These are phyloP conservation scores for Komagataella ulmi DNA, from an alignment of 805 yeast species.

Conservation along the genomic window DNA sequence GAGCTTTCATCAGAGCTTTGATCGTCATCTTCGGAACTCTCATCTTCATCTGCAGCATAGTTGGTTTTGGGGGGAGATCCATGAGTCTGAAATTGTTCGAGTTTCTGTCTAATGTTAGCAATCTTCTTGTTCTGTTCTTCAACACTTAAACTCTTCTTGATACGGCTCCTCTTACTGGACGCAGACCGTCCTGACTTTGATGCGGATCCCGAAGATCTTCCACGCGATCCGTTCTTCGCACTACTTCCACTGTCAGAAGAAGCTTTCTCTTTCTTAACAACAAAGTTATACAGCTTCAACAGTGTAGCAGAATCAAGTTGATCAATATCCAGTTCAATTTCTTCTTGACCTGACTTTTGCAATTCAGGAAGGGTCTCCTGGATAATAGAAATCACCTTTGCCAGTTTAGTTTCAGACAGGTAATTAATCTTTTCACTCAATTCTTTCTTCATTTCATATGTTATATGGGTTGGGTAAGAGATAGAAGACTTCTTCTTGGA, in stretches of 20 bases:
- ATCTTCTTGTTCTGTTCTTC: conserved; percentile 57
- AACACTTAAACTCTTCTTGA: conserved; percentile 41
- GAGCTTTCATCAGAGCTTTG: conserved; percentile 57
- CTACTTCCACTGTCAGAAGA: conserved; percentile 20
- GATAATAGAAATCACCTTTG: conserved; percentile 73
- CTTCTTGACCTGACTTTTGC: conserved; percentile 47
- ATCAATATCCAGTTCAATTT: conserved; percentile 93
- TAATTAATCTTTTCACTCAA: conserved; percentile 76
- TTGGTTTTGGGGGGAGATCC: conserved; percentile 26
- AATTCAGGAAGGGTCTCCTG: conserved; percentile 62
- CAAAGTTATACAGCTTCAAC: conserved; percentile 71
- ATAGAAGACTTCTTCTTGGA: conserved; percentile 7
- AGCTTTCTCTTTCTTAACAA: conserved; percentile 36
- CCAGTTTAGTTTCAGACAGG: conserved; percentile 64
- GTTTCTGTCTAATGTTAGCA: conserved; percentile 57
- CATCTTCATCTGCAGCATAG: conserved; percentile 25
- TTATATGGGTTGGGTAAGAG: conserved; percentile 32
- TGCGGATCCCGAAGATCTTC: conserved; percentile 6
- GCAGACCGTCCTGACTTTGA: conserved; percentile 3
- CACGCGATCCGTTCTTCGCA: conserved; percentile 8
- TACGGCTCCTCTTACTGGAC: conserved; percentile 23
- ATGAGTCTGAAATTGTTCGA: conserved; percentile 52
- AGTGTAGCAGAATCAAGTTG: conserved; percentile 77
- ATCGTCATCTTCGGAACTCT: conserved; percentile 37
- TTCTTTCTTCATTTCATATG: conserved; percentile 94